Percentiles rank a stretch among this genome's conserved stretches.
These are phyloP conservation scores for Cucurbitaria berberidis DNA, from an alignment of 2,329 filamentous ascomycete genomes.

Conservation along the genomic window DNA sequence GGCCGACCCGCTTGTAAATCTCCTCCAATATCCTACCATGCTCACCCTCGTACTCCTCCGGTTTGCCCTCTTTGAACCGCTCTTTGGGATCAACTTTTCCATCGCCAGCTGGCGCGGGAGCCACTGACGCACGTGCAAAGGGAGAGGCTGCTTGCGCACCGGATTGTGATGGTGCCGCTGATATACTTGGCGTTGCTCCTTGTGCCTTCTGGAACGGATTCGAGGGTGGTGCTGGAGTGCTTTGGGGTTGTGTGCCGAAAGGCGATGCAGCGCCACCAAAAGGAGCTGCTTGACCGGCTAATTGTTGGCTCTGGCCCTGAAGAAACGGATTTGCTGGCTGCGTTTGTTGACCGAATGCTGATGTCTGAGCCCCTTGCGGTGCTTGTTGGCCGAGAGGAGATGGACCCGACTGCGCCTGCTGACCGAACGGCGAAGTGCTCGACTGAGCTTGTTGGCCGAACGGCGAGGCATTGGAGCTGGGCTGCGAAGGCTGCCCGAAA, in stretches of 20 bases:
- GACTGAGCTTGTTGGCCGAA: slow-evolving; percentile 44
- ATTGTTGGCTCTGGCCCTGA: slow-evolving; percentile 20
- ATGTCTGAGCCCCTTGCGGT: slow-evolving; percentile 17
- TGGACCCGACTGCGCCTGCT: slow-evolving; percentile 38
- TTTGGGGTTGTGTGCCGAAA: slow-evolving; percentile 22
- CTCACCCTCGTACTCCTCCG: slow-evolving; percentile 64
- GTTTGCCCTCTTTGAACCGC: slow-evolving; percentile 65
- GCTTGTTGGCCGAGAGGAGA: slow-evolving; percentile 38
- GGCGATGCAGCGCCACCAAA: slow-evolving; percentile 24
- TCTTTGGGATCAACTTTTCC: slow-evolving; percentile 45
- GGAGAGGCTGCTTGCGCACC: slow-evolving; percentile 12
- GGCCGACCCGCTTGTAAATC: slow-evolving; percentile 69
- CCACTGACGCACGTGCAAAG: too few relatives aligned
- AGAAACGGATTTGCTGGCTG: slow-evolving; percentile 28
- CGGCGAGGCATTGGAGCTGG: slow-evolving; percentile 35
- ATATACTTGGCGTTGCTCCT: slow-evolving; percentile 11
- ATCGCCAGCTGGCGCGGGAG: slow-evolving; percentile 14
- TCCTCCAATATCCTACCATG: slow-evolving; percentile 59
- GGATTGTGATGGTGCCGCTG: slow-evolving; percentile 23
- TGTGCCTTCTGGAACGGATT: slow-evolving; percentile 35
- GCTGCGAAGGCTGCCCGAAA: slow-evolving; percentile 55
- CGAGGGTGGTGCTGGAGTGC: slow-evolving; percentile 10
- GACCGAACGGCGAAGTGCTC: slow-evolving; percentile 38
- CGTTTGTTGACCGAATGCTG: slow-evolving; percentile 33
- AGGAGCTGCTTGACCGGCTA: slow-evolving; percentile 21